A percentile compares a stretch with the other conserved stretches of the same genome.
Conservation (phyloP, 306 rosid genomes). For the Neltuma alba region DNA sequence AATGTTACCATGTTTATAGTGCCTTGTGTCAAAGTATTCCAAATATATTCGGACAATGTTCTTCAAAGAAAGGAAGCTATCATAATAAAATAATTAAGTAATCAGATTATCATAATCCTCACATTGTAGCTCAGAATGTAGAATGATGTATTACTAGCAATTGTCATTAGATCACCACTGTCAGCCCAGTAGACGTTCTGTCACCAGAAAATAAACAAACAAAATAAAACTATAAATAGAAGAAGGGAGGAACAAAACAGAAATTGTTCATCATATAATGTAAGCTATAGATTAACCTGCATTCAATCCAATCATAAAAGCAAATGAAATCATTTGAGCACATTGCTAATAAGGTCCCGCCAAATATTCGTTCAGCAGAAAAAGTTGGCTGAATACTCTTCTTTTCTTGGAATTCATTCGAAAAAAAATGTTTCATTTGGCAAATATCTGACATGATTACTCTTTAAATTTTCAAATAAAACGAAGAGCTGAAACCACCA, state of each 20-base stretch:
- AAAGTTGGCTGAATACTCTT: constrained; percentile 92
- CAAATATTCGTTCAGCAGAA: constrained; percentile 85
- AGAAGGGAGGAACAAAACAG: constrained; percentile 3
- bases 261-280: constrained; percentile 29
- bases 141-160: constrained; percentile 91
- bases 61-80: background rate
- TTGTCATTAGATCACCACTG: constrained; percentile 91
- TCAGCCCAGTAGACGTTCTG: constrained; percentile 99
- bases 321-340: constrained; percentile 98
- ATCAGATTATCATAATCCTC: constrained; percentile 43
- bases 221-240: constrained; percentile 17
- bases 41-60: background rate
- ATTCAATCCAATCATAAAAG: constrained; percentile 96
- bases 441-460: constrained; percentile 6
- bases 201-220: constrained; percentile 21
- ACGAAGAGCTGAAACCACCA: constrained; percentile 24
- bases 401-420: constrained; percentile 70
- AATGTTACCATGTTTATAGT: constrained; percentile 36
- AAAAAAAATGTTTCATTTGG: background rate
- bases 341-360: constrained; percentile 91
- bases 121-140: constrained; percentile 95
- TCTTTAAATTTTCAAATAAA: background rate
- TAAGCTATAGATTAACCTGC: constrained; percentile 85
- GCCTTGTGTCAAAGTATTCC: background rate
- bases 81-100: constrained; percentile 21